Evolutionary conservation across 2,329 filamentous ascomycete species (phyloP).

Genomic region (Sporothrix phasma): DNA sequence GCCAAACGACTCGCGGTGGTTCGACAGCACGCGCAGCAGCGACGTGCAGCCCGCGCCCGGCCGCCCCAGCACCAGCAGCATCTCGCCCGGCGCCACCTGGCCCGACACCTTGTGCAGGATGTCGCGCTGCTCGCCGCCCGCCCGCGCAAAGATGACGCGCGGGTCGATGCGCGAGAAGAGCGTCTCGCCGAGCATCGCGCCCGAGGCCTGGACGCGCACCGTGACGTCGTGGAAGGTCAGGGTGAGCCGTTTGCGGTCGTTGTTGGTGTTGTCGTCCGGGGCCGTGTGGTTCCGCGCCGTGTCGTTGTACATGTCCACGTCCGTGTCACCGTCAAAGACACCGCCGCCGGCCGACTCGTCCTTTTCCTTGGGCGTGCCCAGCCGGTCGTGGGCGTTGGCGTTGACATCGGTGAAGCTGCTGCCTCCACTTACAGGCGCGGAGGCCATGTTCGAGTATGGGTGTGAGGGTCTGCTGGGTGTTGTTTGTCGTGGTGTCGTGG

Average conservation of each 20-base stretch:
- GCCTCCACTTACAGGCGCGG: background rate
- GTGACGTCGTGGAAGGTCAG: conserved; percentile 17
- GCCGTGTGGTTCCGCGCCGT: no score
- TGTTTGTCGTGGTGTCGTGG: no score
- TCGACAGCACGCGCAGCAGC: conserved; percentile 54
- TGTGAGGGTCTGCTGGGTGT: background rate
- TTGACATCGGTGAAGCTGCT: background rate
- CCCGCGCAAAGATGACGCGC: background rate
- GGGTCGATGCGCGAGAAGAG: conserved; percentile 15
- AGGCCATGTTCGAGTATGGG: background rate
- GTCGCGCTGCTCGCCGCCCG: background rate
- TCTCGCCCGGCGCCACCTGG: conserved; percentile 14
- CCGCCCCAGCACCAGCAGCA: conserved; percentile 38
- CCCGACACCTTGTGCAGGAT: conserved; percentile 12
- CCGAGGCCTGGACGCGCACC: conserved; percentile 14
- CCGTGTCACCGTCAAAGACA: conserved; percentile 9
- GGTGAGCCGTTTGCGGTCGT: conserved; percentile 11
- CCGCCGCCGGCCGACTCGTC: background rate
- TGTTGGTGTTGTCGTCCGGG: no score
- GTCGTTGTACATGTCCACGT: conserved; percentile 4
- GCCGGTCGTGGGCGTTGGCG: background rate
- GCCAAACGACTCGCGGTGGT: conserved; percentile 55
- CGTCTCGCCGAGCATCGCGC: conserved; percentile 15
- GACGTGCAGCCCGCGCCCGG: conserved; percentile 50
- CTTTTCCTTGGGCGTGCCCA: background rate